Conservation (phyloP, 2,329 filamentous ascomycete species). For the Ophiostoma tasmaniense region DNA sequence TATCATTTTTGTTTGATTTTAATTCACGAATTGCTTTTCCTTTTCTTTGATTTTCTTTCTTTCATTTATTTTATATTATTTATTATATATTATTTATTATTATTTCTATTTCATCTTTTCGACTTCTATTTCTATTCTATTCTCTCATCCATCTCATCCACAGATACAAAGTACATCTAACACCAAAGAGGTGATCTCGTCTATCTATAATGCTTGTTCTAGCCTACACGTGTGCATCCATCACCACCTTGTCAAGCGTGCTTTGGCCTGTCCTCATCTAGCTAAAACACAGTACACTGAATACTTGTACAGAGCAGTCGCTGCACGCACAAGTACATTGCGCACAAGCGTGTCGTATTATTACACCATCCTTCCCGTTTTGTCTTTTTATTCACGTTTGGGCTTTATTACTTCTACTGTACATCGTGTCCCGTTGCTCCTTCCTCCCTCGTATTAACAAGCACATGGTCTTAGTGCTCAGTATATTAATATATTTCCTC, state of each 20-base stretch:
- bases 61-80: not conserved
- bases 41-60: not conserved
- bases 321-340: not conserved
- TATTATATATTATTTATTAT: too few species aligned
- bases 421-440: not conserved
- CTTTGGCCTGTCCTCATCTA: too few species aligned
- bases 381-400: not conserved
- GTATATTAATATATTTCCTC: not conserved
- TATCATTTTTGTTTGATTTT: not conserved
- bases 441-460: not conserved
- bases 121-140: too few species aligned
- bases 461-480: not conserved
- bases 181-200: too few species aligned
- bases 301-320: too few species aligned
- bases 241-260: too few species aligned
- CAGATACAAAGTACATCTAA: too few species aligned
- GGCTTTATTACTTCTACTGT: not conserved
- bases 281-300: too few species aligned
- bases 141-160: too few species aligned
- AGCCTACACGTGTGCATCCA: too few species aligned
- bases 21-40: not conserved
- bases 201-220: too few species aligned
- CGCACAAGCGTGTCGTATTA: not conserved
- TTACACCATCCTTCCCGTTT: not conserved
- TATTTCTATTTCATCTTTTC: too few species aligned